Conservation (phyloP, 805 yeast species). For the Myxozyma mucilagina region DNA sequence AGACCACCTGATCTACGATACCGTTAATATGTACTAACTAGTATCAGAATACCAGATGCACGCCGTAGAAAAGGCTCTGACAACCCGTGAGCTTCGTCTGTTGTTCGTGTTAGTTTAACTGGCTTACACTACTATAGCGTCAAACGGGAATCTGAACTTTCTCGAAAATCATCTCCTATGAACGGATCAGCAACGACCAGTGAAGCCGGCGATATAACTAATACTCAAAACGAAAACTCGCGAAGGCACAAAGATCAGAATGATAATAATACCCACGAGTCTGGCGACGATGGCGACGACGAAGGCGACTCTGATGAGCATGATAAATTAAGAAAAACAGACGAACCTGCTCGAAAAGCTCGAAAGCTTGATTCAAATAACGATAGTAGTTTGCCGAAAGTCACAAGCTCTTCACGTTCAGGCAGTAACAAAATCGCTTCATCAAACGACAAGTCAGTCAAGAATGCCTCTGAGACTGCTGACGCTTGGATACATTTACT, state of each 20-base stretch:
- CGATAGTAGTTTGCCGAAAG: constrained; percentile 3
- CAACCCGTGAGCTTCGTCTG: constrained; percentile 70
- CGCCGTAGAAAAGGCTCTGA: constrained; percentile 56
- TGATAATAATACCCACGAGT: not conserved
- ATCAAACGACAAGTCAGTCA: not conserved
- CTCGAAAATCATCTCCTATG: not conserved
- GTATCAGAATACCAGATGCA: constrained; percentile 70
- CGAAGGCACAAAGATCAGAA: not conserved
- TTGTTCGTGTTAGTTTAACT: not conserved
- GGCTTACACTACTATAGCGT: not conserved
- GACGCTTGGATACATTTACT: constrained; percentile 41
- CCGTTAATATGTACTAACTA: constrained; percentile 52
- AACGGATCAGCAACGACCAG: not conserved
- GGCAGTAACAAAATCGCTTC: constrained; percentile 1
- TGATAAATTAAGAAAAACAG: not conserved
- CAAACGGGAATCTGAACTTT: not conserved
- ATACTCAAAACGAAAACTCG: not conserved
- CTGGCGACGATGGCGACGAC: constrained; percentile 21
- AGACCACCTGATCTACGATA: not conserved
- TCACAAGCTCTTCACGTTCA: not conserved
- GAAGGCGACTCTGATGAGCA: constrained; percentile 12
- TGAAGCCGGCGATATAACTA: not conserved
- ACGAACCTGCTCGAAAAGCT: not conserved
- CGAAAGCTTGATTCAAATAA: not conserved
- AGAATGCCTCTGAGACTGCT: constrained; percentile 28